Percentiles rank a stretch among this genome's conserved stretches.
Evolutionary conservation across 345 rosid genomes (phyloP).

Genomic region (Eucalyptus guilfoylei): DNA sequence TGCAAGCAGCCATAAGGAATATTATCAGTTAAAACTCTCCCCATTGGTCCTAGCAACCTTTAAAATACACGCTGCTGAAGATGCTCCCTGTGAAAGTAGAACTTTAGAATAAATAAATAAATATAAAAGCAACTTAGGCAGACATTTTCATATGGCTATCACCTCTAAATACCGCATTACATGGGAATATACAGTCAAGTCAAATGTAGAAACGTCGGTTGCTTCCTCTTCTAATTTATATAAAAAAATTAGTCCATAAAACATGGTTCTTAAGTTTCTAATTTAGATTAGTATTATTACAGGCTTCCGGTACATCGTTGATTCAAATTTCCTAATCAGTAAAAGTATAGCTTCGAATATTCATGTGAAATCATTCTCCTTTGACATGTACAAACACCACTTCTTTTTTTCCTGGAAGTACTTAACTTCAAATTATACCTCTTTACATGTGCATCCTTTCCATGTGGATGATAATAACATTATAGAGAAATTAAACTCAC

Average conservation of each 20-base stretch:
- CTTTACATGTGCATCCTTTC: not conserved
- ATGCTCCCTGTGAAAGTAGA: not conserved
- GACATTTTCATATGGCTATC: not conserved
- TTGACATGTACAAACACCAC: not conserved
- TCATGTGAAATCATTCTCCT: not conserved
- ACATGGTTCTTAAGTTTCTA: not conserved
- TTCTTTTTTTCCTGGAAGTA: not conserved
- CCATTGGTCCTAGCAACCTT: not conserved
- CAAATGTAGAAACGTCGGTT: not conserved
- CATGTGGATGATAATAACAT: not conserved
- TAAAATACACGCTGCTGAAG: not conserved
- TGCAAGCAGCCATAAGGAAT: slow-evolving; percentile 10
- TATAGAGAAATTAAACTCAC: not conserved
- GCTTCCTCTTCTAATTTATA: not conserved
- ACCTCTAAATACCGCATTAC: not conserved
- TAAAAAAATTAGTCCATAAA: not conserved
- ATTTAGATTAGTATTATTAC: not conserved
- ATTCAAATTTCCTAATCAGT: not conserved
- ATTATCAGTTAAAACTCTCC: not conserved
- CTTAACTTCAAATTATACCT: not conserved
- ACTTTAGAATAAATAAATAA: not conserved
- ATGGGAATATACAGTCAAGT: not conserved
- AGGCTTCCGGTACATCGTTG: not conserved
- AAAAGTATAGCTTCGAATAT: not conserved
- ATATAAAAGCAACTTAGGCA: not conserved